Base-by-base conservation (phyloP, 2,329 filamentous ascomycete genomes). In the Diaporthe vexans region DNA sequence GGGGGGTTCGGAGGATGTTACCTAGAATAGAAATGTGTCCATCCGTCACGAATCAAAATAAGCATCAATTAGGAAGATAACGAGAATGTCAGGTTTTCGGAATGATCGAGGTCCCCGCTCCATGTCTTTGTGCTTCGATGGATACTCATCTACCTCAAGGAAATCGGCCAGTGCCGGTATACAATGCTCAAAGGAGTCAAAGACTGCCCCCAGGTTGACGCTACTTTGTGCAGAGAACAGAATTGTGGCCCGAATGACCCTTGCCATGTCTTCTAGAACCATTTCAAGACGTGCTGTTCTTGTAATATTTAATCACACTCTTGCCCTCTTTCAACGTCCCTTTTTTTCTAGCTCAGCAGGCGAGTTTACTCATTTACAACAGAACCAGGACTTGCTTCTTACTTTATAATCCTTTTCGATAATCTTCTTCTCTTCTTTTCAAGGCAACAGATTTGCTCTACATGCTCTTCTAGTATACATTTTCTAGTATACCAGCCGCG, bases 311-410 rank as follows among this genome's bases (percentile, higher is more conserved):
- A 54, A 26, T 35, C 57, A 8, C 11, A 13, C 57, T 21, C 8
- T 1, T 35, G 21, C 24, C 13, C 24, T n/a, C 24, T 33, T 24
- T 24, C 33, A 40, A 19, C 7, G 1, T 24, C 33, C 11, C 1
- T 40, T 3, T 37, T 37, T 43, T 35, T 15, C 46, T 26, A 21
- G 57, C 48, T 35, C 33, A 46, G 70, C 57, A 72, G 37, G 70
- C 35, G 57, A 72, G 57, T 61, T 54, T 63, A 13, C 8, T 43
- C 57, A 72, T 48, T 56, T 46, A 63, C 33, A 63, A 63, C 57
- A 46, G 37, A 56, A 24, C 24, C n/a, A 40, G 48, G 8, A 24
- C 56, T 61, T 71, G 57, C 57, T 63, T 54, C 57, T 54, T 61
- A 43, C 57, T 52, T 29, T 40, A 9, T 57, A 21, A n/a, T 63